Base-by-base conservation (phyloP, 768 basidiomycete genomes). In the Podaxis carcinomalis region DNA sequence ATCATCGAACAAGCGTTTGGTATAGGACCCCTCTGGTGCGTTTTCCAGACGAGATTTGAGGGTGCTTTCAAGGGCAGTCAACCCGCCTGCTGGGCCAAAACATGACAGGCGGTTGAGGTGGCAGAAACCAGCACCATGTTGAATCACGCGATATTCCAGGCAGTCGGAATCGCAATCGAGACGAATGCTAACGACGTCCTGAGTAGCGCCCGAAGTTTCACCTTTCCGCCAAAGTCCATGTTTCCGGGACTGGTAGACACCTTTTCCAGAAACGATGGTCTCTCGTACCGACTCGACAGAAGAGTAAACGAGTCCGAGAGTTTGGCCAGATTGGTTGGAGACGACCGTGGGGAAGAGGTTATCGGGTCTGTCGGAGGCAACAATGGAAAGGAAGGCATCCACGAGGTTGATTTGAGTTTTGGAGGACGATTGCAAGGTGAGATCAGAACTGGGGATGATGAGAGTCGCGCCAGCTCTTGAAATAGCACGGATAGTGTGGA, bases 141-240 rank as follows among this genome's bases (percentile, higher is more conserved):
- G 96, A 36, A 92, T 75, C 60, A 98, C 95, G 51, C 83, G 84
- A 77, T 95, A 96, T 71, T 97, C 89, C 62, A 99, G 80, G 49
- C 92, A 85, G 74, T 99, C 97, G 2, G 83, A 83, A 74, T 99
- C 97, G 72, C 97, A 99, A 73, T 99, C 97, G 21, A 86, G 70
- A 28, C 86, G 83, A 68, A 99, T 93, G 66, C 83, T 81, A 32
- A 93, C 75, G 58, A 99, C 83, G 16, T 92, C 85, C 68, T 99
- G 97, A 2, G 90, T 92, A 14, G 96, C 90, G 13, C 96, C 96
- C 14, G 93, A 95, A 0, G 95, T 95, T 75, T 93, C 95, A 14
- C 97, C 97, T 71, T 99, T 99, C 54, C 90, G 80, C 97, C 97
- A 99, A 35, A 98, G 77, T 14, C 95, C 95, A 68, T 96, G 93